Conservation (phyloP, 441 rosid species). For the Gossypium davidsonii region DNA sequence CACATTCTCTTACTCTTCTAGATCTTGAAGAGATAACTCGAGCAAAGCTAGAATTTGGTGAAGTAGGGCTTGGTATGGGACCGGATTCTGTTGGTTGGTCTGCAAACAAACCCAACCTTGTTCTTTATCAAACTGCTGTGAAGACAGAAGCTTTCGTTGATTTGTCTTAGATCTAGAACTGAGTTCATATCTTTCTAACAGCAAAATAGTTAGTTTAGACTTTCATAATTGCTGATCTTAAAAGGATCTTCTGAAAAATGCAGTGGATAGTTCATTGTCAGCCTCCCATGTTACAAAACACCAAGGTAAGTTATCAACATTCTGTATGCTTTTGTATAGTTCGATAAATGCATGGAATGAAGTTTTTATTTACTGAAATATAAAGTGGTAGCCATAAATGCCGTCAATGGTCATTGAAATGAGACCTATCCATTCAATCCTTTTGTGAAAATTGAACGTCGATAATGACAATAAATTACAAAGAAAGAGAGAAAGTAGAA, state of each 20-base stretch:
- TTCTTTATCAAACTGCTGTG: neutral
- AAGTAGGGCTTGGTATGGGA: neutral
- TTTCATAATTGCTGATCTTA: neutral
- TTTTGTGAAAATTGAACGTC: too few species aligned
- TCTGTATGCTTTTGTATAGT: neutral
- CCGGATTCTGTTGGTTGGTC: neutral
- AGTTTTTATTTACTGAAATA: too few species aligned
- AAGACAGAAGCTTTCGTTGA: neutral
- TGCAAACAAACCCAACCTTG: neutral
- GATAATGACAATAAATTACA: too few species aligned
- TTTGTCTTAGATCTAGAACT: neutral
- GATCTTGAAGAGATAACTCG: neutral
- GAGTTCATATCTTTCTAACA: neutral
- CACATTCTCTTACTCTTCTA: neutral
- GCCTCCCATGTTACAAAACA: neutral
- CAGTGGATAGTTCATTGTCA: neutral
- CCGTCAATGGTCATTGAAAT: too few species aligned
- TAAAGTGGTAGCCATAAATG: too few species aligned
- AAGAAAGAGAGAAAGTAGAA: too few species aligned
- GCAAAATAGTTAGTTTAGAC: neutral
- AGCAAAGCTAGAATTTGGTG: constrained; percentile 1
- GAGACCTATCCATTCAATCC: too few species aligned
- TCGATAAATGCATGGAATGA: neutral
- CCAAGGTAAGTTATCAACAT: neutral
- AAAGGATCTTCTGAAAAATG: neutral